Base-by-base conservation (phyloP, 2,329 filamentous ascomycete species). In the Neonectria ditissima region DNA sequence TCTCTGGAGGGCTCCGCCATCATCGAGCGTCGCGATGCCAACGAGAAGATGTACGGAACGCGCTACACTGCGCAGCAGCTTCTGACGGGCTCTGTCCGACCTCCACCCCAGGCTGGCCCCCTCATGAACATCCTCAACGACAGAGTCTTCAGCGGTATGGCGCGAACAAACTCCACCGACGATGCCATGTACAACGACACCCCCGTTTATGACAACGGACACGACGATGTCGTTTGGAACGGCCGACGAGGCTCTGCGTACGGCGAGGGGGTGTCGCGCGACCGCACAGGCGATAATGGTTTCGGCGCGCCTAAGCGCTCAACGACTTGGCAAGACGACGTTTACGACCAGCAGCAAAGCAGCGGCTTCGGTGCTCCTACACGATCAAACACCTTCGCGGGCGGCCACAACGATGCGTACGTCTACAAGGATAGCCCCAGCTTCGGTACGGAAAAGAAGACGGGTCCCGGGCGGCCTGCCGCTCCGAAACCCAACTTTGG, bases 11-110 rank as follows among this genome's bases (percentile, higher is more conserved):
- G 96, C 22, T 95, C 92, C 65, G 94, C 92, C 56, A 91, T 99
- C 69, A 92, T 98, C 67, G 96, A 99, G 82, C 89, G 96, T 68
- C 91, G 94, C 81, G 96, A 99, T 80, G 96, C 96, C 72, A 99
- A 99, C 77, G 92, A 97, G 81, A 97, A 97, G 81, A 87, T 99
- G 65, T 99, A 99, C 79, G 92, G 93, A 66, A 88, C 91, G 62
- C 89, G 92, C 65, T 87, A 92, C 78, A 94, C 92, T 9, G 96
- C 96, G 14, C 83, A 86, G 66, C 91, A 97, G 77, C 87, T 99
- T 47, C 87, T 99, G 39, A 88, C 87, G 60, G 96, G 96, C 34
- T 85, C 86, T 34, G 87, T 98, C 41, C 86, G 89, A 44, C 88
- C 94, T 1, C 95, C 96, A 1, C 88, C 92, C 0, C 91, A 92